A percentile compares a stretch with the other conserved stretches of the same genome.
These are phyloP conservation scores for Nepenthes gracilis DNA, from an alignment of 148 eudicot genomes.

Conservation along the genomic window DNA sequence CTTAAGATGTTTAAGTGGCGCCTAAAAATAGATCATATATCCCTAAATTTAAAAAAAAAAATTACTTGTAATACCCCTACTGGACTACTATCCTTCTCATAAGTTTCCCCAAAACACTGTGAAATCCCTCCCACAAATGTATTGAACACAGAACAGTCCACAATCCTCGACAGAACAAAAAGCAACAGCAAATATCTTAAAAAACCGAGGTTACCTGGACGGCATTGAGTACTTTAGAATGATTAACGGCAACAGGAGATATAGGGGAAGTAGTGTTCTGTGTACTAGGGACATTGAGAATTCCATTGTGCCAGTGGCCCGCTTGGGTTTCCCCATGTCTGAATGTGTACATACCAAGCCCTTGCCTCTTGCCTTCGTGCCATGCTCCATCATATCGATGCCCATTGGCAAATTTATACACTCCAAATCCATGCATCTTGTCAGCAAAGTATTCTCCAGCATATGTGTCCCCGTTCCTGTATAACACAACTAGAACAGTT, in stretches of 20 bases:
- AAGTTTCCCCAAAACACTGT: too few relatives aligned
- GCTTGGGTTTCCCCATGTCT: slow-evolving; percentile 88
- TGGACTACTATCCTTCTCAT: too few relatives aligned
- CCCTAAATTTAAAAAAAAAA: too few relatives aligned
- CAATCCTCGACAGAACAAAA: neutral
- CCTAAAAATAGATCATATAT: too few relatives aligned
- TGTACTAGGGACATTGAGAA: slow-evolving; percentile 81
- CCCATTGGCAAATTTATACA: slow-evolving; percentile 74
- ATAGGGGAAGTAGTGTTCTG: slow-evolving; percentile 51
- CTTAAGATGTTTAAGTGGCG: too few relatives aligned
- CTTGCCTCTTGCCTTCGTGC: slow-evolving; percentile 98
- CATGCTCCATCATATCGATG: slow-evolving; percentile 93
- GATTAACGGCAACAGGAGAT: slow-evolving; percentile 83
- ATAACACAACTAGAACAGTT: neutral
- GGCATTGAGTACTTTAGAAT: slow-evolving; percentile 83
- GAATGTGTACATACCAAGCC: slow-evolving; percentile 89
- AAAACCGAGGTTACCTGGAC: slow-evolving; percentile 49
- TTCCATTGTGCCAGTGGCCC: slow-evolving; percentile 91
- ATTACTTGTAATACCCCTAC: too few relatives aligned
- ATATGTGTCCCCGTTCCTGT: slow-evolving; percentile 77
- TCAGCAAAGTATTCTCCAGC: slow-evolving; percentile 97
- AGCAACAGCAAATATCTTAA: neutral
- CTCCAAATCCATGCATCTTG: slow-evolving; percentile 96
- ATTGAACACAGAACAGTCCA: neutral
- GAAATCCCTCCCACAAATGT: too few relatives aligned